These are phyloP conservation scores for Suhomyces kunorum DNA, from an alignment of 1,139 yeast genomes.

Conservation along the genomic window DNA sequence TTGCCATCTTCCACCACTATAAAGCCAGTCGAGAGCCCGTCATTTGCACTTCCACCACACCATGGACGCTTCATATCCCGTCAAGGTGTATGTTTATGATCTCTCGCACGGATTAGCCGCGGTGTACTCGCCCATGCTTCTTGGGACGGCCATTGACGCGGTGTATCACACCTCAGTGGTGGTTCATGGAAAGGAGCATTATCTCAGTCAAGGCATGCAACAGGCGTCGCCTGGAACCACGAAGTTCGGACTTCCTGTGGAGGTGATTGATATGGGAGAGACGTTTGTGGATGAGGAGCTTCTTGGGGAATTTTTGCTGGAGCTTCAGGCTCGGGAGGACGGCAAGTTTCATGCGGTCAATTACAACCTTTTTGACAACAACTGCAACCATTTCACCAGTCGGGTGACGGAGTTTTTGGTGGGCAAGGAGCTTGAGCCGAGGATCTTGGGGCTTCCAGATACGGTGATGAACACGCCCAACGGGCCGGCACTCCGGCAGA, in stretches of 20 bases:
- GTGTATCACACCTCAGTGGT: slow-evolving; percentile 70
- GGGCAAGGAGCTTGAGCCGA: slow-evolving; percentile 50
- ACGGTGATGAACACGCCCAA: slow-evolving; percentile 61
- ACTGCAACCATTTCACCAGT: slow-evolving; percentile 70
- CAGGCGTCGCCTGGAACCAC: slow-evolving; percentile 50
- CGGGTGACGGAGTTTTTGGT: slow-evolving; percentile 59
- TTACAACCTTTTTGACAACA: slow-evolving; percentile 64
- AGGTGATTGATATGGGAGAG: slow-evolving; percentile 55
- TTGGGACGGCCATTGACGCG: slow-evolving; percentile 56
- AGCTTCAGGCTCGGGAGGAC: slow-evolving; percentile 42
- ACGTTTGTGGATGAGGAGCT: slow-evolving; percentile 55
- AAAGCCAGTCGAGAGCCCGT: not conserved
- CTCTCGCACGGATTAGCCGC: slow-evolving; percentile 53
- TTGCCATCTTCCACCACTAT: not conserved
- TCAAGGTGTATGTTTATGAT: slow-evolving; percentile 66
- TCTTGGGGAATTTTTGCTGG: slow-evolving; percentile 53
- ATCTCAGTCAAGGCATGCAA: slow-evolving; percentile 62
- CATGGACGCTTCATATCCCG: slow-evolving; percentile 23
- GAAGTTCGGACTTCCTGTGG: slow-evolving; percentile 60
- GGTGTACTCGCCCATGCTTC: slow-evolving; percentile 42
- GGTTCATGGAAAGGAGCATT: slow-evolving; percentile 54
- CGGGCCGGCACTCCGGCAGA: slow-evolving; percentile 46
- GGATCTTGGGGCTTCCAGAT: slow-evolving; percentile 55
- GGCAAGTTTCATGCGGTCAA: slow-evolving; percentile 46
- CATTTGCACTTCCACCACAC: not conserved